Percentiles rank a stretch among this genome's conserved stretches.
phyloP scores from a whole-genome alignment of 202 grass and related monocot species.

The Brachypodium distachyon region DNA sequence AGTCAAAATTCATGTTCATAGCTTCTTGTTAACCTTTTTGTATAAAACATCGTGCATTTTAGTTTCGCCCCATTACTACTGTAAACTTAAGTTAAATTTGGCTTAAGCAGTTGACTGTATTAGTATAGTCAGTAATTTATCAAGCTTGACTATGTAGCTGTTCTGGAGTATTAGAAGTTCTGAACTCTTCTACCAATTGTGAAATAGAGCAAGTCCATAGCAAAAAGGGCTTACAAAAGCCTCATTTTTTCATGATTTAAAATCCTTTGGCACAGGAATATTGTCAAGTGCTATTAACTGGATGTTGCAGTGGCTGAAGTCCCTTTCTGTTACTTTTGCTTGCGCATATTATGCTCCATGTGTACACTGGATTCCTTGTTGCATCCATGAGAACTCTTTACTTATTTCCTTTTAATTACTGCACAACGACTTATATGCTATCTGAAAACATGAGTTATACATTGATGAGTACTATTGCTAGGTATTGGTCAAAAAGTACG shows the following conservation, averaged over 20 bases:
- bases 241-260: background rate
- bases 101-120: background rate
- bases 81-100: slow-evolving; percentile 1
- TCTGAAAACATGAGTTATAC: background rate
- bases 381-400: background rate
- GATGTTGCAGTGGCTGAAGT: background rate
- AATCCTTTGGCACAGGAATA: background rate
- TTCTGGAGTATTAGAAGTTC: background rate
- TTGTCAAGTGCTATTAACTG: background rate
- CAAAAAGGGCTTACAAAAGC: background rate
- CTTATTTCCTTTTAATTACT: slow-evolving; percentile 1
- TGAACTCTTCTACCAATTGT: background rate
- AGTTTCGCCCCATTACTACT: background rate
- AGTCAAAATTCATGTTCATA: background rate
- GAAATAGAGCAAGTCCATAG: background rate
- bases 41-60: background rate
- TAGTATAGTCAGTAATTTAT: background rate
- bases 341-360: background rate
- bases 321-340: background rate
- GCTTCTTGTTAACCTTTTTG: background rate
- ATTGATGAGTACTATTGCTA: background rate
- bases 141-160: background rate
- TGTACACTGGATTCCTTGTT: background rate
- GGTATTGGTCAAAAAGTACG: background rate
- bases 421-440: background rate